Base-by-base conservation (phyloP, 306 rosid genomes). In the Cucumis melo region DNA sequence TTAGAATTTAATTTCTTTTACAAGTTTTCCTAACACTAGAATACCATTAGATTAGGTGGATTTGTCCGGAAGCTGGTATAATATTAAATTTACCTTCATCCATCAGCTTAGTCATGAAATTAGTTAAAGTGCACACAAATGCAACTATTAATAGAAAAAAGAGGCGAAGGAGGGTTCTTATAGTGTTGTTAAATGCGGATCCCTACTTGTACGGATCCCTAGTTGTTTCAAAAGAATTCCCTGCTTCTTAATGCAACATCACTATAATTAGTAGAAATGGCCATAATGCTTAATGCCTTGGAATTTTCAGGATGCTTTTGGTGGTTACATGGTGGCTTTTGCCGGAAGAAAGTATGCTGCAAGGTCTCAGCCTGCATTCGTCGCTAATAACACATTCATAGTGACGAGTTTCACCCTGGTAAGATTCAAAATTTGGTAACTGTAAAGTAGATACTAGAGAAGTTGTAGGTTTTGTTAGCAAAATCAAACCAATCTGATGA, bases 261-360 rank as follows among this genome's bases (percentile, higher is more conserved):
- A 21, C 8, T 62, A 34, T 16, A 71, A 44, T 20, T 71, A 46
- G 0, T 3, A 71, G 76, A 80, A 76, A 77, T 56, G 0, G 20
- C 12, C 36, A n/a, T 78, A 32, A 56, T 13, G 46, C 42, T 48
- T 17, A 20, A 50, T 36, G 48, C 70, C 65, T 5, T 41, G 10
- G 41, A 27, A 57, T 78, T 58, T 61, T n/a, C 77, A 90, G 95
- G 95, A 88, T 76, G 13, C 54, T 7, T 79, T 83, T 75, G 95
- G 95, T 36, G 95, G 92, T 27, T 87, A 82, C 73, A 88, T 90
- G 90, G 95, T 90, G 85, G 95, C 88, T 68, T 90, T 90, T 81
- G 88, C 88, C 2, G 95, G 95, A 20, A 48, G 85, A 73, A 90
- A 88, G 55, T 88, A 90, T 54, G 95, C 90, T 32, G 95, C 95